Conservation (phyloP, 768 basidiomycete species). For the Lactarius akahatsu region DNA sequence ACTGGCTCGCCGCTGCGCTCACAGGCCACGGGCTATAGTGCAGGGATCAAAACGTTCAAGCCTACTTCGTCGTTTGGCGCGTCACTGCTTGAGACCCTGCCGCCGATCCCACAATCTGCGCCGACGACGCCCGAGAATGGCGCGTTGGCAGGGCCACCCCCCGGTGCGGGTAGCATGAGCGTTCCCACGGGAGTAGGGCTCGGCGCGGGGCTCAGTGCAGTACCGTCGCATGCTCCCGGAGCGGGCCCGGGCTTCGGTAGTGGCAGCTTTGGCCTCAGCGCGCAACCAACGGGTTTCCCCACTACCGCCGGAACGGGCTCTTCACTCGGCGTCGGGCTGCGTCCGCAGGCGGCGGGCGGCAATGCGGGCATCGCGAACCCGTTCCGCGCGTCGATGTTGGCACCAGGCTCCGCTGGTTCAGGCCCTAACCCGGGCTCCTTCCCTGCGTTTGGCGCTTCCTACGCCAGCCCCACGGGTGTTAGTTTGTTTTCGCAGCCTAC, state of each 20-base stretch:
- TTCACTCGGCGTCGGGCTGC: slow-evolving; percentile 36
- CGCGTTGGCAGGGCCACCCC: background rate
- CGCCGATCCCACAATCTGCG: slow-evolving; percentile 64
- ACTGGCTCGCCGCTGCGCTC: slow-evolving; percentile 33
- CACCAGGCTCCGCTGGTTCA: slow-evolving; percentile 21
- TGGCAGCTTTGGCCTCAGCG: slow-evolving; percentile 14
- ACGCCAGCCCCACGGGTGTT: slow-evolving; percentile 13
- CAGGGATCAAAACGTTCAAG: slow-evolving; percentile 54
- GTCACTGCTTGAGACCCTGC: slow-evolving; percentile 49
- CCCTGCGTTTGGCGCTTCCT: slow-evolving; percentile 29
- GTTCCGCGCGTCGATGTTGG: slow-evolving; percentile 43
- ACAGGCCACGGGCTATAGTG: slow-evolving; percentile 50
- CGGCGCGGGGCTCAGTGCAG: background rate
- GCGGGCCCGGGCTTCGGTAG: slow-evolving; percentile 10
- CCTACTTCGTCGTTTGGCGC: slow-evolving; percentile 55
- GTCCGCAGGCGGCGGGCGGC: slow-evolving; percentile 43
- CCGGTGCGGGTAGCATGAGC: background rate
- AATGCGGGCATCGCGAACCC: slow-evolving; percentile 41
- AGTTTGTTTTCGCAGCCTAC: slow-evolving; percentile 27
- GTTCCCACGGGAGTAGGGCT: slow-evolving; percentile 10
- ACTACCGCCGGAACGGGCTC: background rate
- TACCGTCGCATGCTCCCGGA: too few species aligned
- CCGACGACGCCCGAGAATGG: slow-evolving; percentile 43
- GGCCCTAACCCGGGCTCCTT: slow-evolving; percentile 32
- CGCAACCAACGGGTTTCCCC: slow-evolving; percentile 30